Base-by-base conservation (phyloP, 1,139 yeast genomes). In the Yamadazyma songkhlaensis region DNA sequence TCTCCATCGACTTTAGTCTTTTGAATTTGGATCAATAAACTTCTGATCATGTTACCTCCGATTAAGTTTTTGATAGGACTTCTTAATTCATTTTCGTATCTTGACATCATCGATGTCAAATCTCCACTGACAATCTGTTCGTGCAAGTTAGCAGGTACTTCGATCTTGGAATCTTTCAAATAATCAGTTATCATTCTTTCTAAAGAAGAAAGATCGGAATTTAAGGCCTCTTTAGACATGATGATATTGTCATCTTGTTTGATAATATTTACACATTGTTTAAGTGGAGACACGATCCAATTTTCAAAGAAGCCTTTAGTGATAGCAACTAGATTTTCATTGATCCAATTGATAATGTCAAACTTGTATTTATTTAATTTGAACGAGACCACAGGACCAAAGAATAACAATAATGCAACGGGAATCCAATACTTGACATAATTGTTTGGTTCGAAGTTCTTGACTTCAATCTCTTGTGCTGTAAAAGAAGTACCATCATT, bases 1-100 rank as follows among this genome's bases (percentile, higher is more conserved):
- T 87, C 92, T 3, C 96, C 96, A 57, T 92, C 98, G 10, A 92
- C 97, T 62, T 92, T 92, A 10, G 96, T 84, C 61, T 92, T 92
- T 57, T 92, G 98, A 8, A 92, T 69, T 59, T 92, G 97, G 43
- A 92, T 90, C 50, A 92, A 62, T 33, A 92, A 61, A 9, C 92
- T 81, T 36, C 96, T 73, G 7, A 89, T 63, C 45, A 92, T 71
- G 37, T 81, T 77, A 3, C 97, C 98, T 7, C 68, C 63, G 3
- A 79, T 39, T 4, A 87, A 47, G 28, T 84, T 81, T 41, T 68
- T 73, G 36, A 89, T 58, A 0, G 97, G 97, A 9, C 71, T 61
- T 44, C 79, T 77, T 42, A 92, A 66, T 50, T 89, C 94, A 25
- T 65, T 55, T 53, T 92, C 97, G 57, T 92, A 92, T 29, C 79